Evolutionary conservation across 768 basidiomycete genomes (phyloP).

Genomic region (Crucibulum laeve): DNA sequence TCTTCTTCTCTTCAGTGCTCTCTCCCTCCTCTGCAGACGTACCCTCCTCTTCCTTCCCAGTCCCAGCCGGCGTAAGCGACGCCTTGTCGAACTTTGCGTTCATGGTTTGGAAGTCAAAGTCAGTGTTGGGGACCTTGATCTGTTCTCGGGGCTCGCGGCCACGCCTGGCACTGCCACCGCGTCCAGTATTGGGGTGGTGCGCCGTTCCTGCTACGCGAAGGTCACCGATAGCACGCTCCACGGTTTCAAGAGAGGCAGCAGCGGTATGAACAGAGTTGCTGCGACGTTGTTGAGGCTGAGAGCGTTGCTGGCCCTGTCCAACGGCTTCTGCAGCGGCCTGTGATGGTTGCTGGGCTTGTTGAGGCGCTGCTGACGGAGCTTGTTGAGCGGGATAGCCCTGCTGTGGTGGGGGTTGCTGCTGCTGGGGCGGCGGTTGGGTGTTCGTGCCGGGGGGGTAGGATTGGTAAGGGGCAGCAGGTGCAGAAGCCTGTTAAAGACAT

Average conservation of each 20-base stretch:
- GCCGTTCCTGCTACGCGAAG: conserved; percentile 34
- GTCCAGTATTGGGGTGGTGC: conserved; percentile 12
- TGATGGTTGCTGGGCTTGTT: conserved; percentile 7
- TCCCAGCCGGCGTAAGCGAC: conserved; percentile 18
- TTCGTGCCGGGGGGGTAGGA: conserved; percentile 19
- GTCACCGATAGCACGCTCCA: conserved; percentile 51
- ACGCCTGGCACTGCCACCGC: conserved; percentile 17
- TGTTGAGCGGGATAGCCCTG: conserved; percentile 19
- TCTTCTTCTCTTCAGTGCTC: conserved; percentile 21
- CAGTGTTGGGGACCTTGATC: conserved; percentile 69
- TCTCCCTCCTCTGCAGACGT: no score
- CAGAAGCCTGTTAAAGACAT: conserved; percentile 40
- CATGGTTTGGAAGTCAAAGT: conserved; percentile 77
- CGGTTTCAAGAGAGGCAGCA: conserved; percentile 68
- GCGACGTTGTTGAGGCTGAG: conserved; percentile 13
- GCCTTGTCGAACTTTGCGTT: conserved; percentile 84
- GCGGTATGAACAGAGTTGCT: conserved; percentile 63
- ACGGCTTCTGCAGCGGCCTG: conserved; percentile 9
- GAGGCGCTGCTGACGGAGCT: conserved; percentile 13
- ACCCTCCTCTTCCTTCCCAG: conserved; percentile 18
- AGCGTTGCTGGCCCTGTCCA: neutral
- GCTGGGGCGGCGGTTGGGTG: conserved; percentile 8
- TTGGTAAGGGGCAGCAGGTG: conserved; percentile 22
- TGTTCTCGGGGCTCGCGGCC: conserved; percentile 21
- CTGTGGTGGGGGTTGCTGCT: conserved; percentile 18